phyloP scores from a whole-genome alignment of 2,329 filamentous ascomycete genomes.

The Aspergillus tamarii region DNA sequence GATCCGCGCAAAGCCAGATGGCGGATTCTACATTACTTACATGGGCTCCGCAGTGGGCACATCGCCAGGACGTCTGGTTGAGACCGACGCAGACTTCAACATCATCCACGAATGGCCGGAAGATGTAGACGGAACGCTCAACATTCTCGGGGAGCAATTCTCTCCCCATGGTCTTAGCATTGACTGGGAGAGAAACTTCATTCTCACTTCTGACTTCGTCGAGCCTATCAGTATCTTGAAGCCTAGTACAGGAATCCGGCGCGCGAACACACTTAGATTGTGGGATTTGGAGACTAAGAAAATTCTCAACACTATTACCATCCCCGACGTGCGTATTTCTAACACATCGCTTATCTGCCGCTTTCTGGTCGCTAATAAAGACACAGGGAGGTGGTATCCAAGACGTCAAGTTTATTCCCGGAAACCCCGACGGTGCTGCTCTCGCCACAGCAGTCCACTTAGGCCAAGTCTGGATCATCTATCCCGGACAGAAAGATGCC shows the following conservation, averaged over 20 bases:
- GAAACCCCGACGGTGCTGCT: conserved; percentile 61
- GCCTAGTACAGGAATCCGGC: conserved; percentile 57
- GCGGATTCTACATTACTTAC: conserved; percentile 64
- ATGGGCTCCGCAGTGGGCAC: conserved; percentile 64
- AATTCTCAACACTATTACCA: neutral
- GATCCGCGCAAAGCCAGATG: conserved; percentile 65
- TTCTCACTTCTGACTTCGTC: conserved; percentile 66
- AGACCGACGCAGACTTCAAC: conserved; percentile 62
- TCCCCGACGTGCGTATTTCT: neutral
- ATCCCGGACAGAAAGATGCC: conserved; percentile 60
- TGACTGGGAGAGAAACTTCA: conserved; percentile 61
- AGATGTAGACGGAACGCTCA: conserved; percentile 57
- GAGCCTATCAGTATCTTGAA: conserved; percentile 65
- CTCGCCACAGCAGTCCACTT: conserved; percentile 63
- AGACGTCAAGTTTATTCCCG: conserved; percentile 66
- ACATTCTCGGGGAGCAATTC: conserved; percentile 64
- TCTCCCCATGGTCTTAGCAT: conserved; percentile 63
- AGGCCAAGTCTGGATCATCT: conserved; percentile 68
- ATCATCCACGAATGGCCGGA: conserved; percentile 67
- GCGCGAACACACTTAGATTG: conserved; percentile 61
- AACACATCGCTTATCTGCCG: neutral
- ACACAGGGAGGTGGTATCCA: neutral
- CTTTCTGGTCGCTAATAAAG: neutral
- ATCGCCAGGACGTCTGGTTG: conserved; percentile 61
- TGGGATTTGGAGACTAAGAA: conserved; percentile 55